phyloP scores from a whole-genome alignment of 2,329 filamentous ascomycete genomes.

The Xylariaceae sp. region DNA sequence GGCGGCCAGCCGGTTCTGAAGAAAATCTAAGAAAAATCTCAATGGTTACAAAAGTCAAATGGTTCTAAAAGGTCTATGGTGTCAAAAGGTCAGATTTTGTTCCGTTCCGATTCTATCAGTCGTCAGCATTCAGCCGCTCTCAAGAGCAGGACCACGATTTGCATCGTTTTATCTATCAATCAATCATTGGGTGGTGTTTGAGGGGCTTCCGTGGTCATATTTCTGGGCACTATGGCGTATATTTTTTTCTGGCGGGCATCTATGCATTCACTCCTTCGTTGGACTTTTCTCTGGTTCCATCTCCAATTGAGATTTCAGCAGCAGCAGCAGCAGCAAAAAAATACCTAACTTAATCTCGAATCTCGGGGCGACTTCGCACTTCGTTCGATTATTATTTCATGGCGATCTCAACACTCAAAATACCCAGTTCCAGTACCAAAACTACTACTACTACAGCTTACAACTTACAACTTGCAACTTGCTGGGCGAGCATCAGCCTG shows the following conservation, averaged over 20 bases:
- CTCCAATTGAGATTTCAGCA: conserved; percentile 27
- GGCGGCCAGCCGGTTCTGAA: conserved; percentile 59
- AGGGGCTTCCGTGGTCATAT: conserved; percentile 22
- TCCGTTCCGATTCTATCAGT: background rate
- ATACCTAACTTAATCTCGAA: conserved; percentile 22
- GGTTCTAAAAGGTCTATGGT: background rate
- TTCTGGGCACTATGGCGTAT: conserved; percentile 15
- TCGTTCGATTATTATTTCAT: conserved; percentile 25
- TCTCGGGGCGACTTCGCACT: conserved; percentile 13
- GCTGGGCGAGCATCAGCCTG: conserved; percentile 18
- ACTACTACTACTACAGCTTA: too few relatives aligned
- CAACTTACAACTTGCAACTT: conserved; percentile 4
- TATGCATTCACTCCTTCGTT: conserved; percentile 28
- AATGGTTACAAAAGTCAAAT: background rate
- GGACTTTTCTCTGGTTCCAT: conserved; percentile 23
- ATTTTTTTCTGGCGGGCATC: conserved; percentile 21
- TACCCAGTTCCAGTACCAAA: conserved; percentile 21
- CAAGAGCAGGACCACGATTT: conserved; percentile 11
- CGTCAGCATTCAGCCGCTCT: background rate
- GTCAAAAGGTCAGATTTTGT: conserved; percentile 13
- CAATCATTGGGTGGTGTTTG: conserved; percentile 33
- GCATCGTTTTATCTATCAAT: conserved; percentile 22
- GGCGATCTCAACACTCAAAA: conserved; percentile 27
- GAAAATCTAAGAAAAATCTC: background rate
- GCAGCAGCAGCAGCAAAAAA: background rate